These are phyloP conservation scores for Salmacisia buchloeana DNA, from an alignment of 1,284 basidiomycete genomes.

Conservation along the genomic window DNA sequence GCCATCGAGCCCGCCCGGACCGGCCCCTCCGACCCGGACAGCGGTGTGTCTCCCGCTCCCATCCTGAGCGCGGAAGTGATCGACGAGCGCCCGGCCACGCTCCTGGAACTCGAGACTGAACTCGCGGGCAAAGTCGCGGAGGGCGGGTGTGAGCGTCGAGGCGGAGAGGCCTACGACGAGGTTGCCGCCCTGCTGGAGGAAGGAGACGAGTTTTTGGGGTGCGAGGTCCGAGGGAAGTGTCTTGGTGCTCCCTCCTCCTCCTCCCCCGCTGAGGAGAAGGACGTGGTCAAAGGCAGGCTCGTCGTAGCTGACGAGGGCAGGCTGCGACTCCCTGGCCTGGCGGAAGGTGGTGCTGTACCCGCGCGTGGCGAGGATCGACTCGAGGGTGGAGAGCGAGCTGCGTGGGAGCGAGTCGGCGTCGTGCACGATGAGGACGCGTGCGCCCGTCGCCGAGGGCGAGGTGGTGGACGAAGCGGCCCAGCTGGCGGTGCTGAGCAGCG, in stretches of 20 bases:
- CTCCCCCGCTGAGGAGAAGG: slow-evolving; percentile 32
- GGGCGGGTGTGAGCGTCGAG: slow-evolving; percentile 53
- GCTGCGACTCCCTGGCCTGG: slow-evolving; percentile 19
- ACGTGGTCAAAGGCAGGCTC: slow-evolving; percentile 42
- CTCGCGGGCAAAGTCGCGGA: slow-evolving; percentile 57
- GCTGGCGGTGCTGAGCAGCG: not conserved
- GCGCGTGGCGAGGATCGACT: slow-evolving; percentile 20
- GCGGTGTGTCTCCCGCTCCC: slow-evolving; percentile 38
- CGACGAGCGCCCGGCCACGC: slow-evolving; percentile 52
- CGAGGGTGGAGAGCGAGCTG: slow-evolving; percentile 23
- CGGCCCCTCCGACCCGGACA: slow-evolving; percentile 32
- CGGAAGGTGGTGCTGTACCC: slow-evolving; percentile 30
- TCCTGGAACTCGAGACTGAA: slow-evolving; percentile 58
- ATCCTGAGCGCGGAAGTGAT: slow-evolving; percentile 50
- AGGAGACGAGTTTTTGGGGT: slow-evolving; percentile 72
- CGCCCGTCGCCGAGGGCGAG: slow-evolving; percentile 30
- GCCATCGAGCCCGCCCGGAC: not conserved
- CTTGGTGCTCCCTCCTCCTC: too few species aligned
- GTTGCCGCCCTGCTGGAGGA: slow-evolving; percentile 68
- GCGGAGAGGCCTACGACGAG: slow-evolving; percentile 74
- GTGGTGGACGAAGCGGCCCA: not conserved
- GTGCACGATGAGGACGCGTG: slow-evolving; percentile 38
- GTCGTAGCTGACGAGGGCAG: slow-evolving; percentile 31
- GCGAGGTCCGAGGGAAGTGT: slow-evolving; percentile 62
- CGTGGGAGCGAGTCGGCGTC: slow-evolving; percentile 11